These are phyloP conservation scores for Darksidea phi DNA, from an alignment of 495 filamentous ascomycete species.

Conservation along the genomic window DNA sequence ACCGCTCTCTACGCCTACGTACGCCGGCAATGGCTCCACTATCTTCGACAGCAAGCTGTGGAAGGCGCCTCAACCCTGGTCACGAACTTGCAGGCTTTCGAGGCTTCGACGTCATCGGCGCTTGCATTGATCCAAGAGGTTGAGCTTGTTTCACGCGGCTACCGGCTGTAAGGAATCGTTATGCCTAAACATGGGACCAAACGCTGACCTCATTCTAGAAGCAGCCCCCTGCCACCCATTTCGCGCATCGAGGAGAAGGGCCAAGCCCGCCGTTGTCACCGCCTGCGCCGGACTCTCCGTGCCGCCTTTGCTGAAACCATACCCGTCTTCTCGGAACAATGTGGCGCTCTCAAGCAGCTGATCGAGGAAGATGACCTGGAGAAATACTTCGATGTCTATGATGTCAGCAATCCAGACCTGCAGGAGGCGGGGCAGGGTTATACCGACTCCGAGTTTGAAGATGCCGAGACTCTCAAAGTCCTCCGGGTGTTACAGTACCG, in stretches of 20 bases:
- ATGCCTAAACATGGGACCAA: neutral
- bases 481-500: conserved; percentile 77
- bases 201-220: conserved; percentile 40
- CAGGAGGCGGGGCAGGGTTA: conserved; percentile 63
- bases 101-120: conserved; percentile 74
- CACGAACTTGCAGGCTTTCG: conserved; percentile 74
- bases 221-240: conserved; percentile 80
- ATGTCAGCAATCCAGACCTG: conserved; percentile 77
- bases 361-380: conserved; percentile 77
- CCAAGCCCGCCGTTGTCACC: conserved; percentile 73
- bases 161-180: conserved; percentile 67
- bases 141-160: conserved; percentile 90
- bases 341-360: conserved; percentile 64
- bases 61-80: conserved; percentile 72
- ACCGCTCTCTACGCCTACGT: conserved; percentile 67
- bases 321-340: conserved; percentile 65
- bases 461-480: conserved; percentile 72
- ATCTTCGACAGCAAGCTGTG: conserved; percentile 73
- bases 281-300: conserved; percentile 72
- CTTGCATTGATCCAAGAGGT: conserved; percentile 92
- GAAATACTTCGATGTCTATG: conserved; percentile 89
- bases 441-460: conserved; percentile 62
- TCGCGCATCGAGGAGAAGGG: conserved; percentile 71
- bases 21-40: conserved; percentile 80
- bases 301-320: conserved; percentile 68